A percentile compares a stretch with the other conserved stretches of the same genome.
These are phyloP conservation scores for Zygnema cylindricum DNA, from an alignment of 139 green algal species.

Conservation along the genomic window DNA sequence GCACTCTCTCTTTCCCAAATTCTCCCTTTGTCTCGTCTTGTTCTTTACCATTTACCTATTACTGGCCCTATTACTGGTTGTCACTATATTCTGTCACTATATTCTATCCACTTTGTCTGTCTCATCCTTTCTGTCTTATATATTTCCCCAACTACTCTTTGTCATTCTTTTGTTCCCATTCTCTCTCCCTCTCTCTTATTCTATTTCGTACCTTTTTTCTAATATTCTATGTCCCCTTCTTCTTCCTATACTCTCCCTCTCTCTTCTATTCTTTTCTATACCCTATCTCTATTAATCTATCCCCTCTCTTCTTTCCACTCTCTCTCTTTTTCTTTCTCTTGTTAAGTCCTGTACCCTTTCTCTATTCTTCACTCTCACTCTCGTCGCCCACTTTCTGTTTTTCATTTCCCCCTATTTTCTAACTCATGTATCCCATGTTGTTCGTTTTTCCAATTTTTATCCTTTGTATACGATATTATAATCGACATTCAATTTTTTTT, in stretches of 20 bases:
- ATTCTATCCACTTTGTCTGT: background rate
- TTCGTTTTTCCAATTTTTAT: too few species aligned
- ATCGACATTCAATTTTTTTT: too few species aligned
- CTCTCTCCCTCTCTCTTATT: background rate
- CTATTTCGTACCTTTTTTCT: too few species aligned
- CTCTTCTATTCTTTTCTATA: background rate
- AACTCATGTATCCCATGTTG: too few species aligned
- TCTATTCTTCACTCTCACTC: background rate
- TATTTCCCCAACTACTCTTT: slow-evolving; percentile 1
- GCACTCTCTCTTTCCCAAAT: too few species aligned
- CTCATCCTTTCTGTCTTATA: too few species aligned
- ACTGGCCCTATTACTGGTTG: background rate
- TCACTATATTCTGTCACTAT: background rate
- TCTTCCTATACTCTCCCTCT: background rate
- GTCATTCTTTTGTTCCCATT: background rate
- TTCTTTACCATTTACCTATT: too few species aligned
- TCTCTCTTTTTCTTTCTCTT: background rate
- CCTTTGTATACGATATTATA: too few species aligned
- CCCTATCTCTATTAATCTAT: background rate
- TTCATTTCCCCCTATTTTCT: background rate
- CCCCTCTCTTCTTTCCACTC: background rate
- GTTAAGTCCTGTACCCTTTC: background rate
- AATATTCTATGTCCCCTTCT: too few species aligned
- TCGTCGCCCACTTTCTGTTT: background rate
- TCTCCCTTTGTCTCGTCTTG: too few species aligned